Conservation (phyloP, 345 rosid species). For the Moricandia arvensis region DNA sequence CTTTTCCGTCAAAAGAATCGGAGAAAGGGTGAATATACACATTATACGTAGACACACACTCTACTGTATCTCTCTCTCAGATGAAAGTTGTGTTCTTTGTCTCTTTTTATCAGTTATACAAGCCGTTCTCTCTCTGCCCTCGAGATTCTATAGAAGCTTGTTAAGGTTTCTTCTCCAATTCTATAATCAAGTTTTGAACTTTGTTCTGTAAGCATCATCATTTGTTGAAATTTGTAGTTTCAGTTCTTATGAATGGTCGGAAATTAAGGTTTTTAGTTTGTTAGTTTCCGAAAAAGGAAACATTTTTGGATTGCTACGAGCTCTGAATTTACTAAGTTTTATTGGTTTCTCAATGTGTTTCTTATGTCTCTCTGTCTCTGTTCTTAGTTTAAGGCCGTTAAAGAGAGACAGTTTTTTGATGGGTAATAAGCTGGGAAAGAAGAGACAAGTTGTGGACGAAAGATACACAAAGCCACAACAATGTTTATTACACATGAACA, state of each 20-base stretch:
- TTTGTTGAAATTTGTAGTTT: neutral
- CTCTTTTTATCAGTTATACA: constrained; percentile 7
- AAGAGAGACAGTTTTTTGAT: constrained; percentile 30
- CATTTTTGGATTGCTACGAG: neutral
- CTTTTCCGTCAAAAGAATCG: constrained; percentile 1
- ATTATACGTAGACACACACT: neutral
- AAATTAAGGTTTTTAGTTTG: neutral
- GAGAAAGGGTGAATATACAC: neutral
- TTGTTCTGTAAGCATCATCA: neutral
- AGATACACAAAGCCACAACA: constrained; percentile 70
- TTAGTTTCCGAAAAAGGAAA: neutral
- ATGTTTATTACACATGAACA: constrained; percentile 64
- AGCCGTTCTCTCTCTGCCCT: neutral
- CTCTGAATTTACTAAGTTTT: neutral
- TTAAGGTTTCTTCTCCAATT: constrained; percentile 6
- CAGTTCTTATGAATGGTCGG: neutral
- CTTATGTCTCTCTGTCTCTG: neutral
- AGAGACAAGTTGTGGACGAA: constrained; percentile 80
- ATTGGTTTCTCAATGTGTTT: neutral
- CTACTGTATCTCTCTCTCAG: neutral
- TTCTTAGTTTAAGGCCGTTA: neutral
- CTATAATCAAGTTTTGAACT: neutral
- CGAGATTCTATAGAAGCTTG: neutral
- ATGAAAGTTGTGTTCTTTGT: constrained; percentile 11
- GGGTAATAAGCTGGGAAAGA: constrained; percentile 91